Conservation (phyloP, 139 green algal genomes). For the Eudorina sp. region DNA sequence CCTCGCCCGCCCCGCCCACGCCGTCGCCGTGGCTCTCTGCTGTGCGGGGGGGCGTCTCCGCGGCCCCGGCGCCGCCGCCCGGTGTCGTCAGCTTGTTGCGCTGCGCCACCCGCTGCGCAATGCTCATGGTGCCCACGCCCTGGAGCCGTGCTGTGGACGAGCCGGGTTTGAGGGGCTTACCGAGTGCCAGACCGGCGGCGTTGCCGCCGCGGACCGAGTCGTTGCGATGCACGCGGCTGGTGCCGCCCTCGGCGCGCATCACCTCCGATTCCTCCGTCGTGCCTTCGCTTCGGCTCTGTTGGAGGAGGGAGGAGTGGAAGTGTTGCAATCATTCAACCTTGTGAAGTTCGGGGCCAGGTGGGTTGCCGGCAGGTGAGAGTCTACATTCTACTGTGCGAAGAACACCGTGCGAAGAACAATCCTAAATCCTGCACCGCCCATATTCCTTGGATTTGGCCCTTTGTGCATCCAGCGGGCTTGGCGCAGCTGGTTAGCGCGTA, state of each 20-base stretch:
- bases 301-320: not conserved
- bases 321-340: no score
- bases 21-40: constrained; percentile 47
- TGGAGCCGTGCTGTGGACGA: not conserved
- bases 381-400: no score
- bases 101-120: constrained; percentile 39
- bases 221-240: not conserved
- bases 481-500: no score
- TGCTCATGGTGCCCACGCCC: constrained; percentile 36
- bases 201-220: not conserved
- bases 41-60: constrained; percentile 53
- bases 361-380: no score
- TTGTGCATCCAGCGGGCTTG: no score
- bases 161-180: not conserved
- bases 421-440: no score
- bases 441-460: no score
- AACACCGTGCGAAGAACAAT: no score
- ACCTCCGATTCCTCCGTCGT: constrained; percentile 39
- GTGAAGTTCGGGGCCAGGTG: no score
- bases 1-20: constrained; percentile 27
- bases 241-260: not conserved
- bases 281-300: constrained; percentile 27
- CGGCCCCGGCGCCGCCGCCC: not conserved
- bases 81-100: constrained; percentile 33
- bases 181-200: not conserved